Percentiles rank a stretch among this genome's conserved stretches.
These are phyloP conservation scores for Salicornia ramosissima DNA, from an alignment of 148 eudicot genomes.

Conservation along the genomic window DNA sequence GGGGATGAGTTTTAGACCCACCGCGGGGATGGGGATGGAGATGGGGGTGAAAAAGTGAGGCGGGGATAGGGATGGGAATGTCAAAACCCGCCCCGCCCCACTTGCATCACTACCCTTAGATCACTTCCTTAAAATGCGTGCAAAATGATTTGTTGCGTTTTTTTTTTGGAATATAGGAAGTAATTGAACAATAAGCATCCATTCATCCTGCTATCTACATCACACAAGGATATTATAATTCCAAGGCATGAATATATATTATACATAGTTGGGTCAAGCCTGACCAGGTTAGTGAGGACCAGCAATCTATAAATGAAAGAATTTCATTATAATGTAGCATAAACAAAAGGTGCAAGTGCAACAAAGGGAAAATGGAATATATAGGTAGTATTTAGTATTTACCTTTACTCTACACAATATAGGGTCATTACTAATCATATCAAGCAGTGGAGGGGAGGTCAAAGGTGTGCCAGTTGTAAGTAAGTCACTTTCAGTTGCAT, in stretches of 20 bases:
- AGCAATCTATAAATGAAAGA: background rate
- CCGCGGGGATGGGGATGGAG: too few species aligned
- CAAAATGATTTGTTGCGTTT: too few species aligned
- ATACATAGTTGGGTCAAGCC: background rate
- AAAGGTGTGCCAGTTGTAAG: slow-evolving; percentile 85
- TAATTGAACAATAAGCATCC: too few species aligned
- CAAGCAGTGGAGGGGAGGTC: slow-evolving; percentile 78
- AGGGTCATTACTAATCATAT: slow-evolving; percentile 97
- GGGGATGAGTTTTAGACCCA: too few species aligned
- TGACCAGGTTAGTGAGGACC: background rate
- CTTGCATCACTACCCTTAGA: too few species aligned
- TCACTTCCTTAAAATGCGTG: too few species aligned
- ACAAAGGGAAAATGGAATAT: background rate
- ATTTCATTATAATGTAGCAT: background rate
- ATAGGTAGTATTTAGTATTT: background rate
- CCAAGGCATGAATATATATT: background rate
- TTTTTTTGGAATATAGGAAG: too few species aligned
- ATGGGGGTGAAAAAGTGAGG: too few species aligned
- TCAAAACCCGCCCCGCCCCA: too few species aligned
- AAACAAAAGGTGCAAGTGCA: background rate
- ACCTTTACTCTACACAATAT: slow-evolving; percentile 80
- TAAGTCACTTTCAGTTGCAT: slow-evolving; percentile 45
- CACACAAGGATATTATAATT: too few species aligned
- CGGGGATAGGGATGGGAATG: too few species aligned
- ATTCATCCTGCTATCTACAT: too few species aligned